Evolutionary conservation across 1,284 basidiomycete genomes (phyloP).

Genomic region (Mycosarcoma mackinlayi): DNA sequence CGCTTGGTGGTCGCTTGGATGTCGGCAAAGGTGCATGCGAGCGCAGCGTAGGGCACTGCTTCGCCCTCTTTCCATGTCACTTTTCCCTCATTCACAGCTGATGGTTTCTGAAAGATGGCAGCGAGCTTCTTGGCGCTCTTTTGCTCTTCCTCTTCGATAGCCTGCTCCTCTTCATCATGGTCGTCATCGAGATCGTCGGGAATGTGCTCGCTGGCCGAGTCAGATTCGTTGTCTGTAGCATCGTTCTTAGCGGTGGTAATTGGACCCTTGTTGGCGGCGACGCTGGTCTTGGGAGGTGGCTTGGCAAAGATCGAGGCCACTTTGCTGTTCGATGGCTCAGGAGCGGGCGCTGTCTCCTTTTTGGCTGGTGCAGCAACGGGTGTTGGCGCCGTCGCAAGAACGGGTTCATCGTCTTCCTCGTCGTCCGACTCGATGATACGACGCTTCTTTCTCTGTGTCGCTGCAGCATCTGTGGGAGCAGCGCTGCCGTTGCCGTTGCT

Average conservation of each 20-base stretch:
- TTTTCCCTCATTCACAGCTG: constrained; percentile 77
- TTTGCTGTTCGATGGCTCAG: constrained; percentile 17
- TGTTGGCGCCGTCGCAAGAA: not conserved
- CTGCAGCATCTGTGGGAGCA: not conserved
- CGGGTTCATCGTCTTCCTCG: constrained; percentile 50
- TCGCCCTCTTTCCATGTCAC: constrained; percentile 82
- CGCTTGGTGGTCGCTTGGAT: constrained; percentile 97
- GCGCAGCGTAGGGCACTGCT: constrained; percentile 90
- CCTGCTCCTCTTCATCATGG: constrained; percentile 55
- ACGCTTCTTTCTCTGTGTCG: constrained; percentile 38
- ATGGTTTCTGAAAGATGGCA: constrained; percentile 57
- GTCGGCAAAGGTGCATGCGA: constrained; percentile 86
- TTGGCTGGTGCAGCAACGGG: constrained; percentile 7
- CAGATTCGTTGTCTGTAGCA: constrained; percentile 12
- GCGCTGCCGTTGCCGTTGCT: constrained; percentile 1
- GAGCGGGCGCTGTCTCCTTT: constrained; percentile 1
- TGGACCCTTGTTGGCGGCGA: constrained; percentile 13
- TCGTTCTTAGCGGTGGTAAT: constrained; percentile 43
- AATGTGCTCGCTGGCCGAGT: constrained; percentile 61
- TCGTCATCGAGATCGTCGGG: constrained; percentile 34
- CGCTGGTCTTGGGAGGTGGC: constrained; percentile 9
- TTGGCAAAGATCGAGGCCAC: constrained; percentile 35
- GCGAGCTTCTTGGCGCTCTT: constrained; percentile 48
- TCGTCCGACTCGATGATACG: constrained; percentile 69
- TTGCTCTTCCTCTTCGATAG: constrained; percentile 43